Evolutionary conservation across 73 alveolate species (phyloP).

Genomic region (Paraurostyla sp.): DNA sequence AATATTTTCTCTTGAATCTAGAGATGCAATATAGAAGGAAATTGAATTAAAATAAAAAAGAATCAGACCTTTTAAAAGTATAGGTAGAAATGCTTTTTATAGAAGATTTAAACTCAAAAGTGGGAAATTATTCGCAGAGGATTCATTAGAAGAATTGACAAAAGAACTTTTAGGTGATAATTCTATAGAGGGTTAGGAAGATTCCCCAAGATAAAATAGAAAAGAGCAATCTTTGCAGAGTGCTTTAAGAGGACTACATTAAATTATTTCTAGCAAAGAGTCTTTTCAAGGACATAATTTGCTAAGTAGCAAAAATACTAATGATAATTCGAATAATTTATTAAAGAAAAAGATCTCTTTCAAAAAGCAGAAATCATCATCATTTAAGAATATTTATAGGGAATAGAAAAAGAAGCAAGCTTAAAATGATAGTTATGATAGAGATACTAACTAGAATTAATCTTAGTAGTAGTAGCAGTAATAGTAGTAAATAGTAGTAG

Average conservation of each 20-base stretch:
- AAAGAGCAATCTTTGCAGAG: neutral
- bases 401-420: neutral
- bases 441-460: neutral
- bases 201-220: neutral
- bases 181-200: neutral
- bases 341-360: no score
- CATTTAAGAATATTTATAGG: neutral
- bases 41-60: neutral
- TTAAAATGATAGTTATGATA: conserved; percentile 10
- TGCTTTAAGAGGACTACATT: neutral
- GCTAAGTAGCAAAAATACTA: no score
- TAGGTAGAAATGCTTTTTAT: neutral
- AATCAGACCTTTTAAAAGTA: neutral
- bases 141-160: neutral
- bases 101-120: neutral
- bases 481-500: neutral
- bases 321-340: no score
- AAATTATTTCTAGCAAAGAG: conserved; percentile 2
- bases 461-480: neutral
- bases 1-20: neutral
- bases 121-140: neutral
- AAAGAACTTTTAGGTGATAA: neutral
- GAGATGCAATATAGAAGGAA: neutral
- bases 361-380: no score
- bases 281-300: no score